Conservation (phyloP, 768 basidiomycete genomes). For the Russula earlei region DNA sequence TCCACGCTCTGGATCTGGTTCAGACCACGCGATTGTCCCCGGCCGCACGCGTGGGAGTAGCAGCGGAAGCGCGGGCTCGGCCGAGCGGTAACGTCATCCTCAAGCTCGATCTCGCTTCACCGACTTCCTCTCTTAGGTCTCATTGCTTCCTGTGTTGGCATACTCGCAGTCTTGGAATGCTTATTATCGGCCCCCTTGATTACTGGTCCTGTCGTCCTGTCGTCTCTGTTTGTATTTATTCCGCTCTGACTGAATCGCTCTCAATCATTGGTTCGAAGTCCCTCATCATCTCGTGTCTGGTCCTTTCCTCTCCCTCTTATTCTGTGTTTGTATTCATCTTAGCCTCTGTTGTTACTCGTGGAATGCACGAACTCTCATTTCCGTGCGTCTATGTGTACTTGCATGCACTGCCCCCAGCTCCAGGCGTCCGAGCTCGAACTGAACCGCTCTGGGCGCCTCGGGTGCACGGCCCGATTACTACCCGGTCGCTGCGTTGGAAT, state of each 20-base stretch:
- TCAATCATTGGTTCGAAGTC: neutral
- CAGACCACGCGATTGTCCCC: constrained; percentile 24
- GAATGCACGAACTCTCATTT: constrained; percentile 1
- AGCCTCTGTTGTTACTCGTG: neutral
- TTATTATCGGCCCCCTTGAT: neutral
- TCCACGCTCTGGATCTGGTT: constrained; percentile 24
- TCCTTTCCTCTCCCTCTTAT: neutral
- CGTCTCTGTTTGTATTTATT: constrained; percentile 2
- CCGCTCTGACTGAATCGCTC: neutral
- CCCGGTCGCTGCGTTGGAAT: constrained; percentile 8
- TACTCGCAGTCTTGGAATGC: neutral
- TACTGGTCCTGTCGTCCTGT: neutral
- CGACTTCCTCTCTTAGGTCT: neutral
- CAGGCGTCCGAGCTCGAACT: constrained; percentile 10
- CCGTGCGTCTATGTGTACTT: too few relatives aligned
- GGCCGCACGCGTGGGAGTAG: constrained; percentile 13
- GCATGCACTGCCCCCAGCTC: neutral
- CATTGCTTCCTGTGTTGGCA: neutral
- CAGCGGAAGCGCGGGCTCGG: constrained; percentile 15
- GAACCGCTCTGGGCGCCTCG: constrained; percentile 7
- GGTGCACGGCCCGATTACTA: constrained; percentile 15
- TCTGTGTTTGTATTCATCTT: constrained; percentile 8
- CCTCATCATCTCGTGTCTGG: neutral
- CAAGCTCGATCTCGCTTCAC: neutral
- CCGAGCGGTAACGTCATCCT: constrained; percentile 3